phyloP scores from a whole-genome alignment of 768 basidiomycete genomes.

The Leccinum arenicola region DNA sequence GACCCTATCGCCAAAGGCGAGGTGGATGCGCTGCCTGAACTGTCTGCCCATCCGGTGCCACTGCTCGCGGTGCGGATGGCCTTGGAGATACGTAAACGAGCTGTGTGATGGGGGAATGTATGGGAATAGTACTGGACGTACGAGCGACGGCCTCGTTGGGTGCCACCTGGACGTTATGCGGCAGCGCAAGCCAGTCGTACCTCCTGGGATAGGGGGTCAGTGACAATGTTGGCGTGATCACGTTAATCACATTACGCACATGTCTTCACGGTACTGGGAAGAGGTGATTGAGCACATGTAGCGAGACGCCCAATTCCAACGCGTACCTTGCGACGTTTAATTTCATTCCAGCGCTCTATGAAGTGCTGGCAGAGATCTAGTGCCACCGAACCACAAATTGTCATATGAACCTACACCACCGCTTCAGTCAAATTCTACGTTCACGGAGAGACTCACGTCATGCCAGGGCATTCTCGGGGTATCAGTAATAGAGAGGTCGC shows the following conservation, averaged over 20 bases:
- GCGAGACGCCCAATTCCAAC: not conserved
- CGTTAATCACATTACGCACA: slow-evolving; percentile 37
- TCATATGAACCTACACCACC: slow-evolving; percentile 70
- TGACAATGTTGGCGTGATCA: not conserved
- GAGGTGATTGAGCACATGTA: slow-evolving; percentile 5
- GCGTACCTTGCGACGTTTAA: slow-evolving; percentile 76
- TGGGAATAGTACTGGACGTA: slow-evolving; percentile 26
- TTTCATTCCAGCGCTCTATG: slow-evolving; percentile 86
- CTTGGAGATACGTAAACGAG: slow-evolving; percentile 22
- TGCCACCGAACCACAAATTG: slow-evolving; percentile 74
- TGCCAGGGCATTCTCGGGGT: slow-evolving; percentile 92
- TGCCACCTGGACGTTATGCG: slow-evolving; percentile 59
- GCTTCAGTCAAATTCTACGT: not conserved
- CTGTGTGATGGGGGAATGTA: not conserved
- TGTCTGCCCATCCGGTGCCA: slow-evolving; percentile 56
- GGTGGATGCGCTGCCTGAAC: slow-evolving; percentile 68
- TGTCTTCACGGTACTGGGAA: slow-evolving; percentile 35
- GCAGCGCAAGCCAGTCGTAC: slow-evolving; percentile 73
- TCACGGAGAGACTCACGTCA: slow-evolving; percentile 58
- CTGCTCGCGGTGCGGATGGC: slow-evolving; percentile 64
- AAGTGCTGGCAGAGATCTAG: slow-evolving; percentile 94
- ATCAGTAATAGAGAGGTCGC: slow-evolving; percentile 64
- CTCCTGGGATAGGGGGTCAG: slow-evolving; percentile 33
- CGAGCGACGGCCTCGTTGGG: slow-evolving; percentile 69
- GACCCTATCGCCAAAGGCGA: slow-evolving; percentile 39